phyloP scores from a whole-genome alignment of 169 alveolate genomes.

The Plasmodium chabaudi region DNA sequence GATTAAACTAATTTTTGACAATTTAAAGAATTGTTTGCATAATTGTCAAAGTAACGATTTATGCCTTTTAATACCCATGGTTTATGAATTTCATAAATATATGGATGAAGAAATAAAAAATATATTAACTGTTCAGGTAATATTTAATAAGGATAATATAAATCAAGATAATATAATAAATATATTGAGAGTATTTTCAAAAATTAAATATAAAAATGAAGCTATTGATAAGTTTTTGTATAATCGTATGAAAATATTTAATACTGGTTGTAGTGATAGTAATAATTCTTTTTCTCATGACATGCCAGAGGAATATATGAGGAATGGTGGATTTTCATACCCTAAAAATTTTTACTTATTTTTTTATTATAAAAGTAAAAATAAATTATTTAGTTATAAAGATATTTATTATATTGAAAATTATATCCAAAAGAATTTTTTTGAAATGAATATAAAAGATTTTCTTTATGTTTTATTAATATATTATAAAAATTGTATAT shows the following conservation, averaged over 20 bases:
- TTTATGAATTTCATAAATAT: conserved; percentile 62
- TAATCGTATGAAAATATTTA: conserved; percentile 22
- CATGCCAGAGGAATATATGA: not conserved
- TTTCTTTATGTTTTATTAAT: conserved; percentile 30
- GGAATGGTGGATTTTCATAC: conserved; percentile 14
- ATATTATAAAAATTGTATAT: conserved; percentile 31
- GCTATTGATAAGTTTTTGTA: conserved; percentile 39
- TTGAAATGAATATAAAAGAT: conserved; percentile 69
- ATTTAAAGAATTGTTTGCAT: conserved; percentile 65
- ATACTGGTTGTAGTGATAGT: not conserved
- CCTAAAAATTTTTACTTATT: conserved; percentile 53
- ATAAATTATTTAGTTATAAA: conserved; percentile 42
- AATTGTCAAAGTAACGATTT: conserved; percentile 30
- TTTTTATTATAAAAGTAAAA: conserved; percentile 73
- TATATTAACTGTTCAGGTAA: conserved; percentile 74
- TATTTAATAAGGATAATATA: conserved; percentile 52
- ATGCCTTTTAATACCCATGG: conserved; percentile 64
- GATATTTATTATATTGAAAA: conserved; percentile 66
- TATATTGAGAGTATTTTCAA: conserved; percentile 66
- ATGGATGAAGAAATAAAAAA: conserved; percentile 73
- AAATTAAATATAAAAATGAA: conserved; percentile 52
- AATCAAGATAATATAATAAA: conserved; percentile 56
- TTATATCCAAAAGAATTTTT: conserved; percentile 27
- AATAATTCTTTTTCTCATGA: not conserved
- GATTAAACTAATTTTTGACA: conserved; percentile 37